A percentile compares a stretch with the other conserved stretches of the same genome.
These are phyloP conservation scores for Schoenoplectus tabernaemontani DNA, from an alignment of 202 grass and related monocot species.

Conservation along the genomic window DNA sequence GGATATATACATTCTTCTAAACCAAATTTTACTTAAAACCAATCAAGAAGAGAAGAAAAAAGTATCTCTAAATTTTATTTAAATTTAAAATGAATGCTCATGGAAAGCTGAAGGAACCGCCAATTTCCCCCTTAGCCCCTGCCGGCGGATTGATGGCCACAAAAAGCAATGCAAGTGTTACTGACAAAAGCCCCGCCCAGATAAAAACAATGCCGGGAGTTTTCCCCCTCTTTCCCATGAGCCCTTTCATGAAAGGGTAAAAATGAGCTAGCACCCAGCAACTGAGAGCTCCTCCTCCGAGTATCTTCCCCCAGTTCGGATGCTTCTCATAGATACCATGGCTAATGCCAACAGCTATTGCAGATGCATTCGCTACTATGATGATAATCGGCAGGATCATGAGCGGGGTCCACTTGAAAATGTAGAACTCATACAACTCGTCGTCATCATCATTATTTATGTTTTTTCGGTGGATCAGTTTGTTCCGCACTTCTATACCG, in stretches of 20 bases:
- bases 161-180: conserved; percentile 28
- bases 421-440: conserved; percentile 66
- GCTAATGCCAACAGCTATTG: conserved; percentile 37
- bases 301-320: conserved; percentile 35
- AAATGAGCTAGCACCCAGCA: conserved; percentile 74
- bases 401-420: conserved; percentile 62
- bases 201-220: conserved; percentile 48
- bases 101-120: conserved; percentile 22
- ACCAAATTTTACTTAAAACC: background rate
- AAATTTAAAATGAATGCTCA: conserved; percentile 6
- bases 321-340: conserved; percentile 27
- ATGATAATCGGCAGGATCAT: conserved; percentile 49
- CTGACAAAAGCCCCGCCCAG: conserved; percentile 25
- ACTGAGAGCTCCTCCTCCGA: conserved; percentile 54
- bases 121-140: background rate
- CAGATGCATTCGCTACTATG: conserved; percentile 57
- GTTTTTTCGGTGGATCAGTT: conserved; percentile 42
- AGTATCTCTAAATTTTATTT: background rate
- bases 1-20: background rate
- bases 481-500: conserved; percentile 53
- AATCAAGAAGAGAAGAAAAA: background rate
- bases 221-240: conserved; percentile 59
- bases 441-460: conserved; percentile 61
- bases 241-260: conserved; percentile 62
- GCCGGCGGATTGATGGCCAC: conserved; percentile 27